A percentile compares a stretch with the other conserved stretches of the same genome.
Conservation (phyloP, 148 eudicot species). For the Pharnaceum exiguum region DNA sequence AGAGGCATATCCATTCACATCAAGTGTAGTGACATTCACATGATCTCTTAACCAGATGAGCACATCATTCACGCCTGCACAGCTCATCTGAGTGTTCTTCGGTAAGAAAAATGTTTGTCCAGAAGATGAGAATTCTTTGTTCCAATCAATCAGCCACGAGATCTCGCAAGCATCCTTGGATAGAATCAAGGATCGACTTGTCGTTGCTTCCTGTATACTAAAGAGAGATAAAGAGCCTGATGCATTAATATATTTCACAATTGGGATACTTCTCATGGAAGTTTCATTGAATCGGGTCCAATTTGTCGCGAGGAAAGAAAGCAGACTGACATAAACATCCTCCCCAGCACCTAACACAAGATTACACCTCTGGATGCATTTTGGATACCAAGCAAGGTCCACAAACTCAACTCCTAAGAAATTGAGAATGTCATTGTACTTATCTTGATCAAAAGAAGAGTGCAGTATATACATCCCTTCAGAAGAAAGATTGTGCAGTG, state of each 20-base stretch:
- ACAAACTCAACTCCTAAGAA: constrained; percentile 40
- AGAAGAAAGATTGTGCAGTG: constrained; percentile 43
- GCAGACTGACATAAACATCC: constrained; percentile 39
- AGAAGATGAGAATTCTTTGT: constrained; percentile 23
- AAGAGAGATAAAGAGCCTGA: no score
- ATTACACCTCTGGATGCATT: constrained; percentile 41
- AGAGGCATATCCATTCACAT: constrained; percentile 21
- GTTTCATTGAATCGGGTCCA: constrained; percentile 17
- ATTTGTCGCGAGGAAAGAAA: constrained; percentile 28
- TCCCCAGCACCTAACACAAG: constrained; percentile 34
- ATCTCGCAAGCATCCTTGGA: neutral
- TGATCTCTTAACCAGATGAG: constrained; percentile 17
- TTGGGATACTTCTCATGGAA: no score
- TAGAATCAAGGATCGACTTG: neutral
- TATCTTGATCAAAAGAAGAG: constrained; percentile 38
- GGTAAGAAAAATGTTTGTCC: constrained; percentile 21
- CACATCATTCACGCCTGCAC: neutral
- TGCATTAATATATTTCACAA: no score
- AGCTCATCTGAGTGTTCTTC: constrained; percentile 11
- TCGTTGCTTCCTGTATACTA: no score
- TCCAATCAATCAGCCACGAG: constrained; percentile 39
- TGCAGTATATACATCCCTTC: constrained; percentile 27
- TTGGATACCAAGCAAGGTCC: constrained; percentile 39
- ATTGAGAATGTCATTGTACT: constrained; percentile 24
- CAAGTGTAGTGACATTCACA: constrained; percentile 5